Evolutionary conservation across 108 stramenopile species (phyloP), one percentile per base, ranked within the genome.

Genomic region (Parmales sp.): DNA sequence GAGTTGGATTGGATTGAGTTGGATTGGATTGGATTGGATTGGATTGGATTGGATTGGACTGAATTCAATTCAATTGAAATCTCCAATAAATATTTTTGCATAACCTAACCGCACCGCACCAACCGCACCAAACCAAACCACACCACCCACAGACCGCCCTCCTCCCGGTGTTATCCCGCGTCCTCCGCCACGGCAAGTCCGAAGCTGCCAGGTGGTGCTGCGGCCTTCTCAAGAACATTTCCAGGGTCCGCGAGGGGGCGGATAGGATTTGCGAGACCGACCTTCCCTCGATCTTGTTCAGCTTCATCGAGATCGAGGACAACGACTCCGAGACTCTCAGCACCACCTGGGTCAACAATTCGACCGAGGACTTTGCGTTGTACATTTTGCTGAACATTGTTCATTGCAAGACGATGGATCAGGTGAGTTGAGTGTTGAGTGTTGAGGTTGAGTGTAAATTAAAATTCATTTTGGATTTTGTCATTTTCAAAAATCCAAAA

Each of bases 141-240:
- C n/a, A n/a, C n/a, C n/a, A n/a, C n/a, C n/a, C n/a, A n/a, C n/a
- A n/a, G n/a, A n/a, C n/a, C n/a, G n/a, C n/a, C n/a, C n/a, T n/a
- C n/a, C n/a, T n/a, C n/a, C n/a, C n/a, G n/a, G n/a, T n/a, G n/a
- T n/a, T n/a, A n/a, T n/a, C n/a, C n/a, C n/a, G n/a, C n/a, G n/a
- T n/a, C n/a, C n/a, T n/a, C n/a, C n/a, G n/a, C n/a, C n/a, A 84
- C 48, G 91, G 91, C 50, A 90, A 93, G 80, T 86, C 86, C 8
- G 91, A 93, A 75, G 91, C 88, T 18, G 89, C 90, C 16, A 88
- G 91, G 68, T 93, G 91, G 91, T 88, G 87, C 31, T 93, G 91
- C 65, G 91, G 91, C 74, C 83, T 93, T 66, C 89, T 93, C 73
- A 93, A 90, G 84, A 93, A 93, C 67, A 80, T 93, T 43, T 89